phyloP scores from a whole-genome alignment of 2,329 filamentous ascomycete species.

The Phyllosticta ampelicida region DNA sequence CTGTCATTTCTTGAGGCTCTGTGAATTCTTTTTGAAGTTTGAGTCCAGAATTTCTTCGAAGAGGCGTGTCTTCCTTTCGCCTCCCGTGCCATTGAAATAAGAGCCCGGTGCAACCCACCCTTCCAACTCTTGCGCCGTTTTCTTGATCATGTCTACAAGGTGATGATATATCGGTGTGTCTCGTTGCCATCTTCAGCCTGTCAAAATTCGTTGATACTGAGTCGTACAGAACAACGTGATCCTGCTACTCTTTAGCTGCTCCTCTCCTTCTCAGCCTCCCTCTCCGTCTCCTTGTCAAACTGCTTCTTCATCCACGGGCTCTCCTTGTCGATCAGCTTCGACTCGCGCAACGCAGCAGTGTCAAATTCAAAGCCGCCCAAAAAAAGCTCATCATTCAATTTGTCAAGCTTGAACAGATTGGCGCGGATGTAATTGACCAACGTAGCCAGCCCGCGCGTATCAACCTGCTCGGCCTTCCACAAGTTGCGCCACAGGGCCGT shows the following conservation, averaged over 20 bases:
- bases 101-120: not conserved
- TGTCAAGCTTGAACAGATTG: slow-evolving; percentile 44
- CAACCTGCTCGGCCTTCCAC: slow-evolving; percentile 62
- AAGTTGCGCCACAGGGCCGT: slow-evolving; percentile 89
- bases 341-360: not conserved
- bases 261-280: not conserved
- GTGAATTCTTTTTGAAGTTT: not conserved
- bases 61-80: not conserved
- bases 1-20: not conserved
- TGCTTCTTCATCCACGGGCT: not conserved
- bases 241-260: not conserved
- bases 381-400: slow-evolving; percentile 42
- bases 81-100: not conserved
- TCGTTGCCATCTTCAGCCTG: not conserved
- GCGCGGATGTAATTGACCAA: slow-evolving; percentile 55
- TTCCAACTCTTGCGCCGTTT: not conserved
- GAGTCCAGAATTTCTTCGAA: not conserved
- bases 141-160: not conserved
- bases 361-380: slow-evolving; percentile 24
- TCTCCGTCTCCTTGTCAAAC: not conserved
- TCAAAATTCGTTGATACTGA: not conserved
- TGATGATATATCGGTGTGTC: not conserved
- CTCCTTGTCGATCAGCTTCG: not conserved
- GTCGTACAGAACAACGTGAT: not conserved
- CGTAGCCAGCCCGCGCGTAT: slow-evolving; percentile 49